phyloP scores from a whole-genome alignment of 2,329 filamentous ascomycete genomes.

The Diaporthe ilicicola region DNA sequence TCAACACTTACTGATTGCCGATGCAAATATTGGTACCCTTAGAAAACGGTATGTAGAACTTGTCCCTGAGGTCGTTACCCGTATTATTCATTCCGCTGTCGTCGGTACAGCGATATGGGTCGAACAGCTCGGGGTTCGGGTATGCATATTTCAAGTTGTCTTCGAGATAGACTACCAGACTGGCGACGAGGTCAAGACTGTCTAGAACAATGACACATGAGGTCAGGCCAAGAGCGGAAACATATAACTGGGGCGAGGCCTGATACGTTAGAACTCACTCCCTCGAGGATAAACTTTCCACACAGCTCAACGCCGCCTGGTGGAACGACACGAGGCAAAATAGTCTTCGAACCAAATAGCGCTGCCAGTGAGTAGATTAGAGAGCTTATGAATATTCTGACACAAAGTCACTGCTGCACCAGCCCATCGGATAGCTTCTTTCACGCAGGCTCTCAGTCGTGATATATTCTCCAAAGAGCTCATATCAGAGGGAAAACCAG shows the following conservation, averaged over 20 bases:
- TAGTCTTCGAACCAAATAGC: too few species aligned
- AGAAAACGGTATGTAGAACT: slow-evolving; percentile 42
- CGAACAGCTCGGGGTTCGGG: slow-evolving; percentile 37
- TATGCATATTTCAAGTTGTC: slow-evolving; percentile 41
- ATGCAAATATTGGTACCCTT: slow-evolving; percentile 42
- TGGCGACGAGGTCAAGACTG: slow-evolving; percentile 40
- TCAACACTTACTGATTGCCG: slow-evolving; percentile 38
- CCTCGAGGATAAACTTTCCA: slow-evolving; percentile 37
- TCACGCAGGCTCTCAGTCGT: slow-evolving; percentile 38
- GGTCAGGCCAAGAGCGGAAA: too few species aligned
- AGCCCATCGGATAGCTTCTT: slow-evolving; percentile 42
- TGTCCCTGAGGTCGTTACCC: slow-evolving; percentile 36
- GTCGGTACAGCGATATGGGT: slow-evolving; percentile 40
- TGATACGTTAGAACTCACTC: too few species aligned
- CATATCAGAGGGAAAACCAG: slow-evolving; percentile 39
- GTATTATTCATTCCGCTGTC: slow-evolving; percentile 26
- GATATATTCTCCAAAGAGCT: slow-evolving; percentile 37
- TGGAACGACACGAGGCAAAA: slow-evolving; percentile 40
- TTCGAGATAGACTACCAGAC: slow-evolving; percentile 43
- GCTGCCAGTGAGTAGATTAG: too few species aligned
- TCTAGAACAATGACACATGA: slow-evolving; percentile 26
- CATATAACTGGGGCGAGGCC: too few species aligned
- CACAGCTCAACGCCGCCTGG: slow-evolving; percentile 37
- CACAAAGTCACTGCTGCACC: slow-evolving; percentile 39
- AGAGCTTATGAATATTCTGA: too few species aligned